These are phyloP conservation scores for Chaetomium globosum DNA, from an alignment of 2,329 filamentous ascomycete species.

Conservation along the genomic window DNA sequence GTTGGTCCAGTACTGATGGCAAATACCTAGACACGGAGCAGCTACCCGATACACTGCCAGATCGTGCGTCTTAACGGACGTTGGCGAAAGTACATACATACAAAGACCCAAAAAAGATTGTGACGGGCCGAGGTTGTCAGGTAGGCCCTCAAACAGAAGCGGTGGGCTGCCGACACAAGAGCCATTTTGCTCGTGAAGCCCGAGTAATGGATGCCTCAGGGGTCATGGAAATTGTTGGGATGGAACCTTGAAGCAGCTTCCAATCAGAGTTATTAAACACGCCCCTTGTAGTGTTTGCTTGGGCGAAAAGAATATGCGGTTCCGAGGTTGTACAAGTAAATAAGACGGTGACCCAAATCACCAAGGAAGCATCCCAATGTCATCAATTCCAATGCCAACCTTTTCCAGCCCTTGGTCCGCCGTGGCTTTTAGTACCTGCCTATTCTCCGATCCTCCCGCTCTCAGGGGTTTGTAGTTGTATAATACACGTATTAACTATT, in stretches of 20 bases:
- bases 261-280: no score
- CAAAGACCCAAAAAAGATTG: neutral
- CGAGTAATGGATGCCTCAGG: neutral
- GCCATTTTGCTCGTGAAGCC: neutral
- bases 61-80: neutral
- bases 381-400: conserved; percentile 37
- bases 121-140: neutral
- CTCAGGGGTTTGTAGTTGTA: neutral
- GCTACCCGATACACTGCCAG: neutral
- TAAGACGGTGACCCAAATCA: neutral
- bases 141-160: neutral
- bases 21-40: neutral
- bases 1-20: neutral
- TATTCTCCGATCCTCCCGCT: neutral
- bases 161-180: neutral
- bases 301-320: no score
- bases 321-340: neutral
- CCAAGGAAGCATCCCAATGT: neutral
- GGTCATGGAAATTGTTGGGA: neutral
- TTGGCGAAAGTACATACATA: neutral
- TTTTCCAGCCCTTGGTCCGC: conserved; percentile 49
- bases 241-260: no score
- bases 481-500: neutral
- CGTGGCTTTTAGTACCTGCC: conserved; percentile 5
- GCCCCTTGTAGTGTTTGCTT: no score